phyloP scores from a whole-genome alignment of 768 basidiomycete genomes.

The Lepiota subincarnata region DNA sequence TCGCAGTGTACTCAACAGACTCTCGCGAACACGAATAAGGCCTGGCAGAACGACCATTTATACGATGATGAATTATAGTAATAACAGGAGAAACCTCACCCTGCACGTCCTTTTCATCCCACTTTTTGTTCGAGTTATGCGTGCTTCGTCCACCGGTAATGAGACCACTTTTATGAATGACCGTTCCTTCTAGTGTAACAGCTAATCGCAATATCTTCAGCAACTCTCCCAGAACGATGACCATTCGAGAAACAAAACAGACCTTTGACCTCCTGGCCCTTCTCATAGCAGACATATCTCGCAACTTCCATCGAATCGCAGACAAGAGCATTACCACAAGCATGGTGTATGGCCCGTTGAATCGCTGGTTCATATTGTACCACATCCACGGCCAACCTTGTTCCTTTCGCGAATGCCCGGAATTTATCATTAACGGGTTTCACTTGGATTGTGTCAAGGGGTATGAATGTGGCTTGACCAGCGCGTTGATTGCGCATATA shows the following conservation, averaged over 20 bases:
- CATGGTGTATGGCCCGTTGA: slow-evolving; percentile 94
- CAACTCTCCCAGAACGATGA: neutral
- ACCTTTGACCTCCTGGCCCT: slow-evolving; percentile 97
- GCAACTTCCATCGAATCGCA: slow-evolving; percentile 97
- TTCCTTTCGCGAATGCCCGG: slow-evolving; percentile 85
- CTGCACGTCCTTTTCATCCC: slow-evolving; percentile 92
- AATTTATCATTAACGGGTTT: slow-evolving; percentile 94
- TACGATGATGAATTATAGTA: neutral
- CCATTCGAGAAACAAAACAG: slow-evolving; percentile 17
- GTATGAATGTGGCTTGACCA: slow-evolving; percentile 96
- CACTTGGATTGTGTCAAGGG: slow-evolving; percentile 94
- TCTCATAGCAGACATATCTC: slow-evolving; percentile 86
- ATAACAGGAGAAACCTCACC: slow-evolving; percentile 39
- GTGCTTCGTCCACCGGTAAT: slow-evolving; percentile 93
- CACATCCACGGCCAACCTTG: slow-evolving; percentile 81
- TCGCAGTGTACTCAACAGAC: slow-evolving; percentile 65
- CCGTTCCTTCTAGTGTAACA: slow-evolving; percentile 92
- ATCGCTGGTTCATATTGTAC: slow-evolving; percentile 80
- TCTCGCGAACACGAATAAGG: slow-evolving; percentile 58
- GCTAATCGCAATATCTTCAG: slow-evolving; percentile 41
- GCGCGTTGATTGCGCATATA: slow-evolving; percentile 94
- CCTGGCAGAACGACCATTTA: slow-evolving; percentile 22
- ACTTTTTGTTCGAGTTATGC: slow-evolving; percentile 74
- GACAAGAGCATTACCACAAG: slow-evolving; percentile 91
- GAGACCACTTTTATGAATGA: slow-evolving; percentile 95